phyloP scores from a whole-genome alignment of 805 yeast genomes.

The Spathaspora boniae region DNA sequence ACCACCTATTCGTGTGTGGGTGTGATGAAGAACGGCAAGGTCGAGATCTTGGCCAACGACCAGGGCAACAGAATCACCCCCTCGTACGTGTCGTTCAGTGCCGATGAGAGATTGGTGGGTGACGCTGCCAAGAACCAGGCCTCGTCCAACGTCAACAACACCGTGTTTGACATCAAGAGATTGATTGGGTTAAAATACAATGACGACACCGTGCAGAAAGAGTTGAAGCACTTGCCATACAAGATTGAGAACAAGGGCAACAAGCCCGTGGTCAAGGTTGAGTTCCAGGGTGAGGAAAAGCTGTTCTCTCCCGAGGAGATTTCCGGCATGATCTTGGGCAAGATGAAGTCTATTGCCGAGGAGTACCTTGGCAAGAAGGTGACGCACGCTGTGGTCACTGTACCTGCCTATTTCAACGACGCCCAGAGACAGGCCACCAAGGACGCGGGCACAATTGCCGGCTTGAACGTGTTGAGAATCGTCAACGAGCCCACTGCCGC shows the following conservation, averaged over 20 bases:
- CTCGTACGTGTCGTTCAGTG: slow-evolving; percentile 92
- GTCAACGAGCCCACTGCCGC: slow-evolving; percentile 92
- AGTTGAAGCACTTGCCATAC: slow-evolving; percentile 70
- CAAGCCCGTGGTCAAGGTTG: slow-evolving; percentile 79
- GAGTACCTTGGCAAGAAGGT: slow-evolving; percentile 58
- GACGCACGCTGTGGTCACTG: slow-evolving; percentile 91
- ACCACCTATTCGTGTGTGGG: slow-evolving; percentile 96
- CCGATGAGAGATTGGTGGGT: slow-evolving; percentile 89
- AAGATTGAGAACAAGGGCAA: slow-evolving; percentile 67
- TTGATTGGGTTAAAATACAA: slow-evolving; percentile 85
- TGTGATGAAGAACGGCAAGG: slow-evolving; percentile 86
- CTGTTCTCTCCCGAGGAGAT: slow-evolving; percentile 92
- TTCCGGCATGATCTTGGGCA: slow-evolving; percentile 85
- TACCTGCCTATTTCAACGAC: slow-evolving; percentile 96
- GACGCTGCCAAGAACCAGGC: slow-evolving; percentile 98
- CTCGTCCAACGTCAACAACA: slow-evolving; percentile 86
- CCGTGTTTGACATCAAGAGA: slow-evolving; percentile 90
- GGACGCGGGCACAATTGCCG: slow-evolving; percentile 96
- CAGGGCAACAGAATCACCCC: slow-evolving; percentile 99
- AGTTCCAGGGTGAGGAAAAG: slow-evolving; percentile 81
- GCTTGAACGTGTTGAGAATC: slow-evolving; percentile 89
- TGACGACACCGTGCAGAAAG: slow-evolving; percentile 72
- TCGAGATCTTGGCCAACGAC: slow-evolving; percentile 94
- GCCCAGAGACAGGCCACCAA: slow-evolving; percentile 98
- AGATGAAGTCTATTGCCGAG: slow-evolving; percentile 91